Percentiles rank a stretch among this genome's conserved stretches.
Evolutionary conservation across 2,329 filamentous ascomycete species (phyloP).

Genomic region (Diaporthe vexans): DNA sequence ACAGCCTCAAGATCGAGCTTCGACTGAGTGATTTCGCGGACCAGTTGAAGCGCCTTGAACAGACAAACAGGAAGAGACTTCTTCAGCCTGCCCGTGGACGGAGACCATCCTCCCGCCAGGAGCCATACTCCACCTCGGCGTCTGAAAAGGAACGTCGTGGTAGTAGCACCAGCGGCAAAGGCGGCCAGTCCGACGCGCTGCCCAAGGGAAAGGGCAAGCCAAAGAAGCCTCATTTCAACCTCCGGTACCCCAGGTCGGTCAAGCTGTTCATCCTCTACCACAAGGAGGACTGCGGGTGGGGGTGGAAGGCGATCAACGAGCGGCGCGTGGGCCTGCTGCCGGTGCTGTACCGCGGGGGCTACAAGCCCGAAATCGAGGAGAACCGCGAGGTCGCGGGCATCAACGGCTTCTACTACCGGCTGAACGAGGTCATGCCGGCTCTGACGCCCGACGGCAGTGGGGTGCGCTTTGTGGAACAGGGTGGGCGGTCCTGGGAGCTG

Average conservation of each 20-base stretch:
- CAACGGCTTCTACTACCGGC: conserved; percentile 41
- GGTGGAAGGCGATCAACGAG: conserved; percentile 38
- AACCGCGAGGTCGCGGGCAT: conserved; percentile 39
- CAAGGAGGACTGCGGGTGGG: conserved; percentile 40
- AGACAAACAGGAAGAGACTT: not conserved
- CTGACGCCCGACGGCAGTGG: conserved; percentile 41
- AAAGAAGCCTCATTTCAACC: conserved; percentile 41
- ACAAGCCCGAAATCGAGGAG: conserved; percentile 41
- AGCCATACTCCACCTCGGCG: conserved; percentile 12
- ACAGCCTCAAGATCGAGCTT: conserved; percentile 1
- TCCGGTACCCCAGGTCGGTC: conserved; percentile 38
- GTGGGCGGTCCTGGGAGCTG: conserved; percentile 40
- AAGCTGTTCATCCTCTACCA: conserved; percentile 42
- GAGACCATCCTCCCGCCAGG: conserved; percentile 24
- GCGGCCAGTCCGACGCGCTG: not conserved
- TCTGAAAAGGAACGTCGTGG: not conserved
- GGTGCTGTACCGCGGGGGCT: conserved; percentile 34
- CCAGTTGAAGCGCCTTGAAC: not conserved
- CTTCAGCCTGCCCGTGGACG: conserved; percentile 17
- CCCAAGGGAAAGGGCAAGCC: not conserved
- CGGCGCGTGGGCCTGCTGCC: conserved; percentile 39
- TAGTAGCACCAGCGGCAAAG: not conserved
- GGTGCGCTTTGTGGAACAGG: conserved; percentile 35
- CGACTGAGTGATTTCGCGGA: not conserved
- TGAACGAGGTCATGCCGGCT: conserved; percentile 43